These are phyloP conservation scores for Rhipidocladum racemiflorum DNA, from an alignment of 176 grass and related monocot species.

Conservation along the genomic window DNA sequence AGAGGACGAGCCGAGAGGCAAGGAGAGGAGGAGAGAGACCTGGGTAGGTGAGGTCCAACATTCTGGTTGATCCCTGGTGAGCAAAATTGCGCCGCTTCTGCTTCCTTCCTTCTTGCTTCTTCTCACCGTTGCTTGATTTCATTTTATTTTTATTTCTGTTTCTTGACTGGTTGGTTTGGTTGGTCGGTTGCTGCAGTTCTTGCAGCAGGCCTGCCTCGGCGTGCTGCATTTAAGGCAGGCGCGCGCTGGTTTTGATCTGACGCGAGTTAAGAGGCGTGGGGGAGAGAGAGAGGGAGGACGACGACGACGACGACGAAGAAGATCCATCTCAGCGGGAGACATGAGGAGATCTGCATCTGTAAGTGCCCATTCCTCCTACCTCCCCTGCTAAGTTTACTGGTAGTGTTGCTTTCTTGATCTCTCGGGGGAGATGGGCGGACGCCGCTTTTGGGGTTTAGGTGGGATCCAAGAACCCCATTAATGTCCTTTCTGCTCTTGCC, in stretches of 20 bases:
- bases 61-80: background rate
- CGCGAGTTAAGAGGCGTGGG: background rate
- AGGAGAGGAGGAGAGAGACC: background rate
- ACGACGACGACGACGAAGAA: conserved; percentile 6
- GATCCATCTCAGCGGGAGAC: conserved; percentile 28
- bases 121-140: background rate
- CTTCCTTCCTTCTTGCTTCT: background rate
- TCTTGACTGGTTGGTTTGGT: background rate
- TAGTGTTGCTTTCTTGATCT: background rate
- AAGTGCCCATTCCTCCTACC: conserved; percentile 15
- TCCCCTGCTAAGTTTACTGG: background rate
- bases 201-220: conserved; percentile 1
- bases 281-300: background rate
- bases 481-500: background rate
- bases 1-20: background rate
- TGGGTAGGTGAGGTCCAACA: background rate
- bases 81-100: background rate
- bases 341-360: conserved; percentile 73
- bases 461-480: conserved; percentile 22
- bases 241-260: background rate
- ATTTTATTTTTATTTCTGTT: background rate
- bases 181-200: conserved; percentile 15
- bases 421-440: background rate
- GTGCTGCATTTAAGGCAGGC: conserved; percentile 29
- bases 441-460: background rate